Evolutionary conservation across 2,329 filamentous ascomycete genomes (phyloP), one percentile per base, ranked within the genome.

Genomic region (Alternaria viburni): DNA sequence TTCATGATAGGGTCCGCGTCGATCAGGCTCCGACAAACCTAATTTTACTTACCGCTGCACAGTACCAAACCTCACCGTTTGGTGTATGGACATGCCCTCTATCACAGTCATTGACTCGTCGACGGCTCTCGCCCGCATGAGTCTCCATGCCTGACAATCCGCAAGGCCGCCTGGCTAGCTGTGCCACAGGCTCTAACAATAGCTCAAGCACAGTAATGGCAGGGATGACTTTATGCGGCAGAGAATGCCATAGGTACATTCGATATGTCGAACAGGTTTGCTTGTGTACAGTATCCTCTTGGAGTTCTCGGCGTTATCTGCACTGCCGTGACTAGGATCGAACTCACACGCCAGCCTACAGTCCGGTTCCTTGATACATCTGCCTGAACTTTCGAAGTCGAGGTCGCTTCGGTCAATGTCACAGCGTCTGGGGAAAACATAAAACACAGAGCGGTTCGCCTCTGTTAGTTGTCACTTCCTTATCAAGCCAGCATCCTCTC

Each of bases 1-100:
- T 58, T 69, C 61, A 57, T 62, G 62, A 75, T 72, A 72, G 66
- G 71, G 56, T 70, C 73, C 70, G 73, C 69, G 68, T 73, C 54
- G 54, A 61, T 70, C 61, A 69, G 58, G 61, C 61, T 59, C 52
- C 62, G 61, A 65, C 58, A 56, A 51, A 50, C 32, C 58, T 59
- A 50, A 65, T 58, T 54, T 62, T 57, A 54, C 49, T 69, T 62
- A 55, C 57, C 55, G 66, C 57, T 64, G 57, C 41, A 56, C 59
- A 54, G 57, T 61, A 58, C 61, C 64, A 65, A 68, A 54, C 57
- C 57, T 49, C 43, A 61, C 55, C 54, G 52, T 61, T 64, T 58
- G 59, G 19, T 59, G 59, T 65, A 52, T 57, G 55, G 36, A 57
- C 51, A 62, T 61, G 54, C 55, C 54, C 57, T 57, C 61, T 49